Conservation (phyloP, 2,329 filamentous ascomycete species). For the Aspergillus ochraceus region DNA sequence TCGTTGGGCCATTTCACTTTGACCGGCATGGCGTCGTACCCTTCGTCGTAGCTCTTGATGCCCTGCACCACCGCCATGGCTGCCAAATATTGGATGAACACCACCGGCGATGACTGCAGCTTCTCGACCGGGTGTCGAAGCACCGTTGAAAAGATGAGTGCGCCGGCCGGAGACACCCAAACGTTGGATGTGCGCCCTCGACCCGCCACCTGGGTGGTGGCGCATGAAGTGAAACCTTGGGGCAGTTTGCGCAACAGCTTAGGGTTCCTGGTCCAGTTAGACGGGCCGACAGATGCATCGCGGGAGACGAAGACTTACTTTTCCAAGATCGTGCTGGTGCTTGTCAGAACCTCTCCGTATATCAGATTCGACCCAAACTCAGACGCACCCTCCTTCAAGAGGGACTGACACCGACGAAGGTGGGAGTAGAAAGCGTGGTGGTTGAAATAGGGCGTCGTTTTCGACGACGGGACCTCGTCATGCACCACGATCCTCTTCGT, state of each 20-base stretch:
- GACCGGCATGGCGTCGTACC: conserved; percentile 73
- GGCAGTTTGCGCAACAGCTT: conserved; percentile 74
- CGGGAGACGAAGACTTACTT: conserved; percentile 57
- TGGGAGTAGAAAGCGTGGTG: conserved; percentile 76
- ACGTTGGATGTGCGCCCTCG: conserved; percentile 89
- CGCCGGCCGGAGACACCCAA: conserved; percentile 88
- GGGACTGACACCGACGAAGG: conserved; percentile 65
- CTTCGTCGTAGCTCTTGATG: conserved; percentile 74
- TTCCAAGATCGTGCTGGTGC: conserved; percentile 89
- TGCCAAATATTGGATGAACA: conserved; percentile 92
- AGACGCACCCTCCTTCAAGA: conserved; percentile 54
- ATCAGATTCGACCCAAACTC: conserved; percentile 76
- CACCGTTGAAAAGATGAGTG: conserved; percentile 83
- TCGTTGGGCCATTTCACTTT: conserved; percentile 98
- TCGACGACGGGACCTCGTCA: conserved; percentile 66
- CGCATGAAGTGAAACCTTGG: conserved; percentile 81
- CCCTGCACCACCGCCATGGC: conserved; percentile 85
- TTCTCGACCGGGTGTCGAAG: conserved; percentile 79
- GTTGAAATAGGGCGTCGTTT: conserved; percentile 82
- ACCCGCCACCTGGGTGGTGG: conserved; percentile 83
- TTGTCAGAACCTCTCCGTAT: conserved; percentile 90
- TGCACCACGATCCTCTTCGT: conserved; percentile 75
- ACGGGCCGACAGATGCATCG: neutral
- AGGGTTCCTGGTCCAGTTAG: conserved; percentile 61
- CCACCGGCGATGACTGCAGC: conserved; percentile 71